A percentile compares a stretch with the other conserved stretches of the same genome.
These are phyloP conservation scores for Saccharum hybrid DNA, from an alignment of 202 grass and related monocot genomes.

Conservation along the genomic window DNA sequence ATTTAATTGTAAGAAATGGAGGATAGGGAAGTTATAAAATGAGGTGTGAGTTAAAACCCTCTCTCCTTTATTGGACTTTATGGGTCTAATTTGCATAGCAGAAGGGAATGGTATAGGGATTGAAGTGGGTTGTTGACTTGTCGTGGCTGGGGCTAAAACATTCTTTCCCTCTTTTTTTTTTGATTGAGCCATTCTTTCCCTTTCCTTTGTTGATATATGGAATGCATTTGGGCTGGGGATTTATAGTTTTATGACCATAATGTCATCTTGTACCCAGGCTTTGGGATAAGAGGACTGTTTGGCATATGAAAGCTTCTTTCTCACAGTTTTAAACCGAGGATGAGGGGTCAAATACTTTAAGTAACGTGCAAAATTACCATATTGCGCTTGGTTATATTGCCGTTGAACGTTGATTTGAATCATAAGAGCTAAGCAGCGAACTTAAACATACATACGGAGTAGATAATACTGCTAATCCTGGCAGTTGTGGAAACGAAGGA, in stretches of 20 bases:
- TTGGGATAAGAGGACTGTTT: not conserved
- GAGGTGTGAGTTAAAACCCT: not conserved
- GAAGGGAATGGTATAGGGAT: not conserved
- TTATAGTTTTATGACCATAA: not conserved
- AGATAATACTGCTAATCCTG: too few relatives aligned
- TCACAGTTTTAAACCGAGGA: not conserved
- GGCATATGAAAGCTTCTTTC: not conserved
- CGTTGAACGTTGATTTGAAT: not conserved
- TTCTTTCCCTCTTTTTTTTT: not conserved
- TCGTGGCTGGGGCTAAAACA: too few relatives aligned
- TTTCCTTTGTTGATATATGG: not conserved
- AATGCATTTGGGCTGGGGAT: not conserved
- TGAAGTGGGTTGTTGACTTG: not conserved
- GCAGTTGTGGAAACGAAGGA: too few relatives aligned
- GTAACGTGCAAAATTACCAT: not conserved
- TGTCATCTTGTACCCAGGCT: too few relatives aligned
- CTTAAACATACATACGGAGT: too few relatives aligned
- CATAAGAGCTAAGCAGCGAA: too few relatives aligned
- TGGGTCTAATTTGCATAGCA: too few relatives aligned
- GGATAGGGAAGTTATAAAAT: not conserved
- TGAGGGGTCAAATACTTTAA: not conserved
- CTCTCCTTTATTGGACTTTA: not conserved
- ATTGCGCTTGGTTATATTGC: not conserved
- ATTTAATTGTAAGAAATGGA: not conserved
- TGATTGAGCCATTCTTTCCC: too few relatives aligned